Conservation (phyloP, 495 filamentous ascomycete genomes). For the Podospora anserina region DNA sequence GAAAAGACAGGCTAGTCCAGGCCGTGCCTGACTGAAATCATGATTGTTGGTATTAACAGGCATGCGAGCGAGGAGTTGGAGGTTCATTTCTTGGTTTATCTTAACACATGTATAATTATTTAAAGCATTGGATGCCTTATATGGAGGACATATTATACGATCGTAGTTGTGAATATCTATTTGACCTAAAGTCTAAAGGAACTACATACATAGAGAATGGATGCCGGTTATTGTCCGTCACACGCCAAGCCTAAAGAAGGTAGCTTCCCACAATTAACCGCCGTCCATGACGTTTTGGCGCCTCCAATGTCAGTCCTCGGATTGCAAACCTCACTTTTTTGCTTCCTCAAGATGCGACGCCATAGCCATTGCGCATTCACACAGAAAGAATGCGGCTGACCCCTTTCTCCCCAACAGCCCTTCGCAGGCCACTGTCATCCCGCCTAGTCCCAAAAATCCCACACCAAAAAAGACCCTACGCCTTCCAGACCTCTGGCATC, state of each 20-base stretch:
- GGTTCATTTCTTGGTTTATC: background rate
- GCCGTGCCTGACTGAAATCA: background rate
- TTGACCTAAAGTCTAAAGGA: too few relatives aligned
- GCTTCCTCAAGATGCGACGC: background rate
- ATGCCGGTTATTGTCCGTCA: background rate
- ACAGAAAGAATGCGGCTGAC: conserved; percentile 36
- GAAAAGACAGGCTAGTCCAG: background rate
- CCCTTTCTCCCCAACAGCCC: conserved; percentile 19
- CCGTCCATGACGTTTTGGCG: background rate
- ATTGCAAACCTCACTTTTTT: background rate
- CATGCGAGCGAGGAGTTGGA: background rate
- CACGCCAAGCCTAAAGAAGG: background rate
- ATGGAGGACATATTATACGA: too few relatives aligned
- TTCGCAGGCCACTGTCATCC: conserved; percentile 15
- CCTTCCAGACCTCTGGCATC: conserved; percentile 68
- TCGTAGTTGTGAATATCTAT: too few relatives aligned
- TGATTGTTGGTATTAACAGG: background rate
- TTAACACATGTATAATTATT: background rate
- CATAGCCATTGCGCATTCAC: background rate
- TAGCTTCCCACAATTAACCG: background rate
- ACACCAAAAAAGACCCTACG: conserved; percentile 56
- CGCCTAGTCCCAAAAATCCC: background rate
- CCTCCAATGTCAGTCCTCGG: background rate
- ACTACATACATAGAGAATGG: too few relatives aligned
- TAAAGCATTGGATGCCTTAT: background rate